A percentile compares a stretch with the other conserved stretches of the same genome.
Conservation (phyloP, 2,329 filamentous ascomycete species). For the Amphichorda felina region DNA sequence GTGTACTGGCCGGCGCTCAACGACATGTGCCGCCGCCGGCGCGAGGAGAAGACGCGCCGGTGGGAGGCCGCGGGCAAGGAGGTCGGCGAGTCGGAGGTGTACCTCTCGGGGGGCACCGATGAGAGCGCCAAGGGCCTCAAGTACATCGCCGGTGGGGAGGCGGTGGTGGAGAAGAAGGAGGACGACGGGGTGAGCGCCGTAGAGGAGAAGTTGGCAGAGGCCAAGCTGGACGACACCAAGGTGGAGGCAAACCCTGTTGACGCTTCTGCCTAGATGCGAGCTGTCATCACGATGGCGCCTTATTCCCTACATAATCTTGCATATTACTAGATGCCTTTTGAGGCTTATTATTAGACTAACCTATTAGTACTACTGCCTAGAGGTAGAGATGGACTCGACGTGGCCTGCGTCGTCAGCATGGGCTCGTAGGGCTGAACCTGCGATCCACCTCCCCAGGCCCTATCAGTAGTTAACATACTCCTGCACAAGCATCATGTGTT, state of each 20-base stretch:
- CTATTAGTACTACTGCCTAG: too few relatives aligned
- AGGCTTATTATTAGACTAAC: too few relatives aligned
- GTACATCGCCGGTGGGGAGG: constrained; percentile 10
- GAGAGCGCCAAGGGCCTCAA: constrained; percentile 20
- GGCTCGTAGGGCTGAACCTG: too few relatives aligned
- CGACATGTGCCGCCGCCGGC: constrained; percentile 54
- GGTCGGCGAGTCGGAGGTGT: constrained; percentile 79
- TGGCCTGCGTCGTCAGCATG: too few relatives aligned
- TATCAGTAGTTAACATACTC: too few relatives aligned
- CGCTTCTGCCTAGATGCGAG: constrained; percentile 1
- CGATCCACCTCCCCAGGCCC: too few relatives aligned
- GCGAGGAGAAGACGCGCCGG: constrained; percentile 48
- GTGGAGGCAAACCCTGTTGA: constrained; percentile 6
- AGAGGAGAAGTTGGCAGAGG: constrained; percentile 14
- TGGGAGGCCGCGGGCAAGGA: constrained; percentile 74
- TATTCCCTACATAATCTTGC: neutral
- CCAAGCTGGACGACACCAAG: constrained; percentile 9
- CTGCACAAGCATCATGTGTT: too few relatives aligned
- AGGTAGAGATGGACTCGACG: too few relatives aligned
- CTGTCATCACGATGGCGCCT: neutral
- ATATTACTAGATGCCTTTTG: neutral
- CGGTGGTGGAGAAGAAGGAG: constrained; percentile 4
- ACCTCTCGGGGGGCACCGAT: constrained; percentile 54
- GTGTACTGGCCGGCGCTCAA: constrained; percentile 82
- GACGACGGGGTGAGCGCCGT: constrained; percentile 10